Evolutionary conservation across 148 eudicot species (phyloP).

Genomic region (Rhododendron vialii): DNA sequence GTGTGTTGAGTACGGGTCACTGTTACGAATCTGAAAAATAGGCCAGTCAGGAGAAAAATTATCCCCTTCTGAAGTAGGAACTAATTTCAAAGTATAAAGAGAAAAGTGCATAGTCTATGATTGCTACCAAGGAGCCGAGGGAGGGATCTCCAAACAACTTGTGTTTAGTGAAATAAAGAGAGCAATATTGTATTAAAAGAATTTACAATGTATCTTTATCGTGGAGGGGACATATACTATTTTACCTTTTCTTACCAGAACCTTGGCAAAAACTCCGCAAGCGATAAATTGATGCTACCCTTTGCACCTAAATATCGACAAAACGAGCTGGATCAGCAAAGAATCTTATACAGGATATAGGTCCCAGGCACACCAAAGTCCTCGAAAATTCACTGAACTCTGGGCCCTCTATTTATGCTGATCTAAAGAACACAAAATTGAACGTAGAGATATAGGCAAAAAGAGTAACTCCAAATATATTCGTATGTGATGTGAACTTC

Average conservation of each 20-base stretch:
- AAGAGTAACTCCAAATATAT: background rate
- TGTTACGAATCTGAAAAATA: slow-evolving; percentile 69
- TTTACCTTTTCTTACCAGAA: slow-evolving; percentile 83
- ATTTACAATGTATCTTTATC: background rate
- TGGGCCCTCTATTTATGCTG: background rate
- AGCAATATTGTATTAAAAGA: background rate
- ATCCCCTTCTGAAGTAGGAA: background rate
- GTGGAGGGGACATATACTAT: background rate
- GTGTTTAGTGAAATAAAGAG: background rate
- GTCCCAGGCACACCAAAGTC: background rate
- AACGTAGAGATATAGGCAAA: background rate
- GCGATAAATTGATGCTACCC: slow-evolving; percentile 80
- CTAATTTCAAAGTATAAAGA: background rate
- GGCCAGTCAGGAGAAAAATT: background rate
- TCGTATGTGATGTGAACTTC: background rate
- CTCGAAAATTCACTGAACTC: background rate
- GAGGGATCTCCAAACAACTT: background rate
- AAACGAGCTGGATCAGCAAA: background rate
- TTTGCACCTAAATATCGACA: slow-evolving; percentile 49
- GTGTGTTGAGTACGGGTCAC: slow-evolving; percentile 80
- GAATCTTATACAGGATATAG: background rate
- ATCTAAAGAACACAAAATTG: background rate
- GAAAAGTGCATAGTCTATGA: background rate
- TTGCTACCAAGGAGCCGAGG: background rate
- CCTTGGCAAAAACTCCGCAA: slow-evolving; percentile 62